A percentile compares a stretch with the other conserved stretches of the same genome.
phyloP scores from a whole-genome alignment of 192 early-diverging fungal species.

The Polychytrium aggregatum region DNA sequence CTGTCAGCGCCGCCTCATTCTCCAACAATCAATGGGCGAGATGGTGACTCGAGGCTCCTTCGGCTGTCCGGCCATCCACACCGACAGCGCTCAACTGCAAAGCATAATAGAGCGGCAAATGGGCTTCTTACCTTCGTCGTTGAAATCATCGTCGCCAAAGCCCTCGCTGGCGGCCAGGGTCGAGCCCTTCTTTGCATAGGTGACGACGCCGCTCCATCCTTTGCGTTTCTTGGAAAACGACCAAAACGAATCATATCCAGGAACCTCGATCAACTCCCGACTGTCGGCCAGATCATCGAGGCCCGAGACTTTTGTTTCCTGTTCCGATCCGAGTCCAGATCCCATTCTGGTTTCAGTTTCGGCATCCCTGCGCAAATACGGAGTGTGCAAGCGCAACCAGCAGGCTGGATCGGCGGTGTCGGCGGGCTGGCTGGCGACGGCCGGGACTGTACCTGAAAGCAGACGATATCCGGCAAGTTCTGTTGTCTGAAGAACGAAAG shows the following conservation, averaged over 20 bases:
- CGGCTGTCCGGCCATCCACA: no score
- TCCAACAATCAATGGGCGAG: no score
- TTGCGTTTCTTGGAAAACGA: conserved; percentile 18
- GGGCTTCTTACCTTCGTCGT: conserved; percentile 17
- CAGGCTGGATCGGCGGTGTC: conserved; percentile 34
- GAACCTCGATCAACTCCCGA: conserved; percentile 36
- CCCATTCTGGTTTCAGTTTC: no score
- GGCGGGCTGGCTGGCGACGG: conserved; percentile 28
- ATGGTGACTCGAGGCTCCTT: no score
- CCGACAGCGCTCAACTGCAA: no score
- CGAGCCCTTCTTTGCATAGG: no score
- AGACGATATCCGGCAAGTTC: conserved; percentile 39
- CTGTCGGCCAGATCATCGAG: conserved; percentile 39
- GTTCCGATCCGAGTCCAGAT: no score
- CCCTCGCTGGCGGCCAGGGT: no score
- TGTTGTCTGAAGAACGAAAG: conserved; percentile 21
- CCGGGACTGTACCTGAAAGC: conserved; percentile 55
- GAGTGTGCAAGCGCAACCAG: no score
- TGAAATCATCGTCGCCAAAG: conserved; percentile 6
- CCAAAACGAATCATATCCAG: no score
- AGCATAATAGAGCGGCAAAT: conserved; percentile 1
- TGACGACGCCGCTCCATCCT: conserved; percentile 11
- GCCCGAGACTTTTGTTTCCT: conserved; percentile 55
- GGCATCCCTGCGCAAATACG: no score
- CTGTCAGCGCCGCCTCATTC: no score